Conservation (phyloP, 192 early-diverging fungal genomes). For the Coemansia erecta region DNA sequence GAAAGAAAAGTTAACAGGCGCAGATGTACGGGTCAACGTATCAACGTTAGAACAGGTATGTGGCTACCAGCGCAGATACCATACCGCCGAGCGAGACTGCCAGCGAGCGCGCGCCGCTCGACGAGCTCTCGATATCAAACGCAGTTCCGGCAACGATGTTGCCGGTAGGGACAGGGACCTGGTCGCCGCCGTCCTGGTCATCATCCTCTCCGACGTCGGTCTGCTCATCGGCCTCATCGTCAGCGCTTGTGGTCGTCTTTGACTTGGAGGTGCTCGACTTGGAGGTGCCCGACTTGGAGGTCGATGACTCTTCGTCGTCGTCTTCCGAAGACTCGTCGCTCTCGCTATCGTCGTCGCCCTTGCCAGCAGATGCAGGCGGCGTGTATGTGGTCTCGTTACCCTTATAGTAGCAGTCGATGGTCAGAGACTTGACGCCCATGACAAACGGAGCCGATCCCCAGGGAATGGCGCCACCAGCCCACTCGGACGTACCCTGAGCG, state of each 20-base stretch:
- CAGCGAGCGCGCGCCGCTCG: conserved; percentile 23
- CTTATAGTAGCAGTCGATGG: conserved; percentile 55
- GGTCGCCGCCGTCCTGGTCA: background rate
- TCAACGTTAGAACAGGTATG: conserved; percentile 24
- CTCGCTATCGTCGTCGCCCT: conserved; percentile 6
- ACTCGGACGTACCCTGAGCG: conserved; percentile 51
- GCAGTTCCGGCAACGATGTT: conserved; percentile 6
- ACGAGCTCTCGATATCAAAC: background rate
- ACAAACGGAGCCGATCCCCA: conserved; percentile 52
- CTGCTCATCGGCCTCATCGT: conserved; percentile 2
- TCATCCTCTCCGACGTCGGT: background rate
- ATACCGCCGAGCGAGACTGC: conserved; percentile 26
- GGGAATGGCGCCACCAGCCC: conserved; percentile 61
- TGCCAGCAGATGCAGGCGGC: conserved; percentile 20
- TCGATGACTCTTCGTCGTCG: conserved; percentile 5
- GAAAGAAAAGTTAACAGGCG: conserved; percentile 1
- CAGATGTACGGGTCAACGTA: background rate
- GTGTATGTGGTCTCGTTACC: conserved; percentile 53
- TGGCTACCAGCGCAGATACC: conserved; percentile 30
- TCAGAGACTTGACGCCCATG: conserved; percentile 55
- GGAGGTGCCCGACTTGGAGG: conserved; percentile 13
- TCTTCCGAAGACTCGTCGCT: conserved; percentile 9
- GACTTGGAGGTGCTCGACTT: background rate
- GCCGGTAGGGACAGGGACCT: background rate
- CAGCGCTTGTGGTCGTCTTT: background rate